phyloP scores from a whole-genome alignment of 768 basidiomycete species.

The Clavaria fumosa region DNA sequence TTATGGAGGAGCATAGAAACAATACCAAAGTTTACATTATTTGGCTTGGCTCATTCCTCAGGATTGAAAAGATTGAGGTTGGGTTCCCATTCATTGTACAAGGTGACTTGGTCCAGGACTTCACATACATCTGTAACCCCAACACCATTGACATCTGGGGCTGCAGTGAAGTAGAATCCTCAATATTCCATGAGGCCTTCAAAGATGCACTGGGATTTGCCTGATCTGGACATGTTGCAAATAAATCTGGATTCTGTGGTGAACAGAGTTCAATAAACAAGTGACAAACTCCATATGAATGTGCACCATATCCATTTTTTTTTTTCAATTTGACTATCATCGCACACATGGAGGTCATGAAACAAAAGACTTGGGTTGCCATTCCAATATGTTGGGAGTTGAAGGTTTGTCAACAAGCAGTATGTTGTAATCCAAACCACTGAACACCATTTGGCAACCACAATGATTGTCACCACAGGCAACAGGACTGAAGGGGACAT shows the following conservation, averaged over 20 bases:
- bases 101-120: constrained; percentile 1
- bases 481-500: no score
- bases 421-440: no score
- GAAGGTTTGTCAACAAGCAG: constrained; percentile 7
- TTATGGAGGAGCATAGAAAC: constrained; percentile 7
- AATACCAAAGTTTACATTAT: constrained; percentile 6
- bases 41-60: not conserved
- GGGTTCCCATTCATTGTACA: constrained; percentile 5
- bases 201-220: constrained; percentile 7
- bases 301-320: constrained; percentile 7
- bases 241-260: constrained; percentile 8
- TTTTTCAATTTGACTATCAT: constrained; percentile 4
- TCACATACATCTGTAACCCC: constrained; percentile 5
- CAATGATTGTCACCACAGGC: no score
- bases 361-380: constrained; percentile 11
- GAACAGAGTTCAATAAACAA: constrained; percentile 5
- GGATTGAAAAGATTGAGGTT: constrained; percentile 1
- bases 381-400: constrained; percentile 10
- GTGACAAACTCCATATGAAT: constrained; percentile 7
- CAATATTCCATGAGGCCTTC: constrained; percentile 9
- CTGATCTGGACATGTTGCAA: constrained; percentile 11
- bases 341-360: constrained; percentile 8
- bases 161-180: constrained; percentile 11
- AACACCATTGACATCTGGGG: constrained; percentile 6
- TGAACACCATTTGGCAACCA: no score